Conservation (phyloP, 495 filamentous ascomycete genomes). For the Friedmanniomyces simplex region DNA sequence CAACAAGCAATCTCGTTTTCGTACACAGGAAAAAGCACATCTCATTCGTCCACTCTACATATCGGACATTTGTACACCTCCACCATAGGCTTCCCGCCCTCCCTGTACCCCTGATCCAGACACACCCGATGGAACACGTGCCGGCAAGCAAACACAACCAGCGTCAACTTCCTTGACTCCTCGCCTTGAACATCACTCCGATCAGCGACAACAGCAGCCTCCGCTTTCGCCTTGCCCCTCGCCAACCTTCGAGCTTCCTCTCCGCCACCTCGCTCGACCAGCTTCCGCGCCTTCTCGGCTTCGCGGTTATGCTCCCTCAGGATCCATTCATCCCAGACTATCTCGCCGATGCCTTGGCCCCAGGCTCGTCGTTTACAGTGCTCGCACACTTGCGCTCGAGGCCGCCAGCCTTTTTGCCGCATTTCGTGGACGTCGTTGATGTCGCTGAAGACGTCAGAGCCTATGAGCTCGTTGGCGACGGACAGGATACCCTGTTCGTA, state of each 20-base stretch:
- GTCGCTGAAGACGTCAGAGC: slow-evolving; percentile 79
- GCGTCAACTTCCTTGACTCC: slow-evolving; percentile 15
- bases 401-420: slow-evolving; percentile 82
- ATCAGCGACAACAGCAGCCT: slow-evolving; percentile 12
- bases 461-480: slow-evolving; percentile 75
- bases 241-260: slow-evolving; percentile 15
- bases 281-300: slow-evolving; percentile 18
- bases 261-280: slow-evolving; percentile 15
- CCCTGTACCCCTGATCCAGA: slow-evolving; percentile 20
- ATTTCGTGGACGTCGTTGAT: slow-evolving; percentile 64
- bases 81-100: not conserved
- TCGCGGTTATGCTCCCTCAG: slow-evolving; percentile 42
- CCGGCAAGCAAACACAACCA: slow-evolving; percentile 35
- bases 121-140: slow-evolving; percentile 32
- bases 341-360: slow-evolving; percentile 74
- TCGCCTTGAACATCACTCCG: slow-evolving; percentile 4
- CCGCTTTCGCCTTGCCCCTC: slow-evolving; percentile 23
- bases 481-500: slow-evolving; percentile 82
- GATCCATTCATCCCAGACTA: slow-evolving; percentile 76
- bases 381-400: slow-evolving; percentile 76
- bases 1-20: not conserved
- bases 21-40: not conserved
- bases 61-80: slow-evolving; percentile 19
- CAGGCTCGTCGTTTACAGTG: slow-evolving; percentile 73
- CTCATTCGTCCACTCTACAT: slow-evolving; percentile 10